phyloP scores from a whole-genome alignment of 1,139 yeast genomes.

The Yamadazyma friedrichii region DNA sequence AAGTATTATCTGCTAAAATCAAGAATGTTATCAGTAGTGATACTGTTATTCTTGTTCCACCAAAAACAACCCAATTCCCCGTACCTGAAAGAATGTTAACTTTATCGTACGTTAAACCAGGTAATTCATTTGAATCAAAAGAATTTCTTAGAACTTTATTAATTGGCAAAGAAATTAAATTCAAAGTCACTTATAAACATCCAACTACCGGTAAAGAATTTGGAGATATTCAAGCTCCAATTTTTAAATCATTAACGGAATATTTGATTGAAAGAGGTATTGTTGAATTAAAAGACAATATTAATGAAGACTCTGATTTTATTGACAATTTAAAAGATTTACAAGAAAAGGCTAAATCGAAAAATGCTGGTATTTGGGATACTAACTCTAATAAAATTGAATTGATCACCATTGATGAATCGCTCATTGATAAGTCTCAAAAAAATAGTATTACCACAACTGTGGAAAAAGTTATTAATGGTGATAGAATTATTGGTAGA shows the following conservation, averaged over 20 bases:
- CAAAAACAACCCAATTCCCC: constrained; percentile 44
- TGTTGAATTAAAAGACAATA: constrained; percentile 62
- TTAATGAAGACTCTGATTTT: constrained; percentile 33
- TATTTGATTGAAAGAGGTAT: constrained; percentile 58
- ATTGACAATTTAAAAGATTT: constrained; percentile 22
- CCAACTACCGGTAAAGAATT: constrained; percentile 59
- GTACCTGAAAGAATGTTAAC: constrained; percentile 61
- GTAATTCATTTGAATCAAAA: constrained; percentile 51
- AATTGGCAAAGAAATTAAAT: constrained; percentile 67
- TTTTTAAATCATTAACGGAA: constrained; percentile 59
- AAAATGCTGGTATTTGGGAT: constrained; percentile 59
- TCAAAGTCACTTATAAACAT: constrained; percentile 53
- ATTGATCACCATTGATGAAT: constrained; percentile 37
- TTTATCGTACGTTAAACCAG: constrained; percentile 60
- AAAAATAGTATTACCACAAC: constrained; percentile 51
- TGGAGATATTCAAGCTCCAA: constrained; percentile 70
- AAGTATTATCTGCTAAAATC: constrained; percentile 46
- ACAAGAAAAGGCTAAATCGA: constrained; percentile 51
- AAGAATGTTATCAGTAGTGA: constrained; percentile 74
- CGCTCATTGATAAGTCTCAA: constrained; percentile 36
- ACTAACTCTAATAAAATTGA: constrained; percentile 18
- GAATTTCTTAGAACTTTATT: constrained; percentile 63
- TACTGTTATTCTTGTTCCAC: constrained; percentile 65
- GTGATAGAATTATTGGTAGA: constrained; percentile 70
- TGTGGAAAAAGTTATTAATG: constrained; percentile 74